These are phyloP conservation scores for Nakazawaea ishiwadae DNA, from an alignment of 805 yeast species.

Conservation along the genomic window DNA sequence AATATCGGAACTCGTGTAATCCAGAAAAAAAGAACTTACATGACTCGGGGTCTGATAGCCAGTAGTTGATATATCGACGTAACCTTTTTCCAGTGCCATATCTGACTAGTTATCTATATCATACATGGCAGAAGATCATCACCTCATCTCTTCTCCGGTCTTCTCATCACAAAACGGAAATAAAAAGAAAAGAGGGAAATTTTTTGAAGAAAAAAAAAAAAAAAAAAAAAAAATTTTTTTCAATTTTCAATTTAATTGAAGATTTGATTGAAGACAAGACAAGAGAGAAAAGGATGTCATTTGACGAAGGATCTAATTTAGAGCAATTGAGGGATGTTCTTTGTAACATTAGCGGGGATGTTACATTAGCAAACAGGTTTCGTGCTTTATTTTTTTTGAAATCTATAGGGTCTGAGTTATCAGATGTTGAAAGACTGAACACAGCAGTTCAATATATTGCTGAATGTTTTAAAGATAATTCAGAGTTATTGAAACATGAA, in stretches of 20 bases:
- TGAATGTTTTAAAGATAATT: slow-evolving; percentile 72
- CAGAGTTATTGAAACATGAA: slow-evolving; percentile 94
- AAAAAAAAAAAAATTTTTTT: not conserved
- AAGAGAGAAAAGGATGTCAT: slow-evolving; percentile 1
- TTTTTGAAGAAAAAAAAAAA: not conserved
- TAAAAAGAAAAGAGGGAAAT: not conserved
- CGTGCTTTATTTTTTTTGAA: slow-evolving; percentile 92
- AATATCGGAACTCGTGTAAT: too few species aligned
- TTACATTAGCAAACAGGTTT: slow-evolving; percentile 80
- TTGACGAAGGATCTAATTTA: slow-evolving; percentile 29
- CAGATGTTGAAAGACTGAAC: slow-evolving; percentile 45
- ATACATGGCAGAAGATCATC: not conserved
- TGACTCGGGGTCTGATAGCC: too few species aligned
- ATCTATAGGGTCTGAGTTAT: slow-evolving; percentile 74
- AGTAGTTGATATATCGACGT: too few species aligned
- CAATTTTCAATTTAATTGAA: not conserved
- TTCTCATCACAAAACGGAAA: not conserved
- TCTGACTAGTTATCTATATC: too few species aligned
- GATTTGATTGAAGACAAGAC: not conserved
- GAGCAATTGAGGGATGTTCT: slow-evolving; percentile 73
- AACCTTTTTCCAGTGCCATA: too few species aligned
- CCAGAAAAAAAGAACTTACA: too few species aligned
- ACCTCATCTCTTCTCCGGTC: not conserved
- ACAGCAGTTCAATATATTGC: slow-evolving; percentile 78
- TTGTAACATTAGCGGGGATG: slow-evolving; percentile 59